These are phyloP conservation scores for Lentinula sp. DNA, from an alignment of 768 basidiomycete genomes.

Conservation along the genomic window DNA sequence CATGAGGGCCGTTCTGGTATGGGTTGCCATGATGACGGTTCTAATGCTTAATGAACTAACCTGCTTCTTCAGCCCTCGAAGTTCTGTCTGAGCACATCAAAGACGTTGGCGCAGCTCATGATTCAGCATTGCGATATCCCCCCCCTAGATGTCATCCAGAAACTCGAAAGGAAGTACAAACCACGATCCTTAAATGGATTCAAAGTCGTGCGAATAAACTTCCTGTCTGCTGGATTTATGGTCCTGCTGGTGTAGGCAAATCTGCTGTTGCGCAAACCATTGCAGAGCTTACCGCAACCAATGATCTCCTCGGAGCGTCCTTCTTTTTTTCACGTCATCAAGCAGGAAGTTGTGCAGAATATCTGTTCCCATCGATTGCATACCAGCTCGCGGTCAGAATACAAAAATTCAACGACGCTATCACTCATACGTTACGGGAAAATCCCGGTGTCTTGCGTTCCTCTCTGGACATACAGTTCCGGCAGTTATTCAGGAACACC, in stretches of 20 bases:
- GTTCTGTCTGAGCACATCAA: not conserved
- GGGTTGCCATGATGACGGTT: not conserved
- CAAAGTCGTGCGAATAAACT: not conserved
- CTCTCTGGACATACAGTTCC: conserved; percentile 11
- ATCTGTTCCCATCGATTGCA: conserved; percentile 23
- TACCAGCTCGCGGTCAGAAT: conserved; percentile 18
- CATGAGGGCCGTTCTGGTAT: not conserved
- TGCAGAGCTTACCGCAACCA: conserved; percentile 14
- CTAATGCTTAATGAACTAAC: not conserved
- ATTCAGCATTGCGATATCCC: conserved; percentile 13
- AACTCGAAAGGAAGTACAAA: conserved; percentile 12
- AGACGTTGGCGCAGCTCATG: conserved; percentile 11
- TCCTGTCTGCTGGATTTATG: conserved; percentile 16
- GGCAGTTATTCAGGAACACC: conserved; percentile 12
- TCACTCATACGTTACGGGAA: conserved; percentile 10
- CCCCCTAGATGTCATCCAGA: conserved; percentile 14
- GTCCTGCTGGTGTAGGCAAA: conserved; percentile 22
- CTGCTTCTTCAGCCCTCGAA: not conserved
- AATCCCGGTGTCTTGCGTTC: conserved; percentile 13
- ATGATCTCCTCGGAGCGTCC: conserved; percentile 18
- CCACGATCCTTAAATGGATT: conserved; percentile 11
- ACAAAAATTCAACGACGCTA: not conserved
- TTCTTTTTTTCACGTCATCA: conserved; percentile 30
- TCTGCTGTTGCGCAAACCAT: conserved; percentile 19
- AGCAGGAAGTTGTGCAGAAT: conserved; percentile 14